Base-by-base conservation (phyloP, 176 grass and related monocot species). In the Eleusine coracana region DNA sequence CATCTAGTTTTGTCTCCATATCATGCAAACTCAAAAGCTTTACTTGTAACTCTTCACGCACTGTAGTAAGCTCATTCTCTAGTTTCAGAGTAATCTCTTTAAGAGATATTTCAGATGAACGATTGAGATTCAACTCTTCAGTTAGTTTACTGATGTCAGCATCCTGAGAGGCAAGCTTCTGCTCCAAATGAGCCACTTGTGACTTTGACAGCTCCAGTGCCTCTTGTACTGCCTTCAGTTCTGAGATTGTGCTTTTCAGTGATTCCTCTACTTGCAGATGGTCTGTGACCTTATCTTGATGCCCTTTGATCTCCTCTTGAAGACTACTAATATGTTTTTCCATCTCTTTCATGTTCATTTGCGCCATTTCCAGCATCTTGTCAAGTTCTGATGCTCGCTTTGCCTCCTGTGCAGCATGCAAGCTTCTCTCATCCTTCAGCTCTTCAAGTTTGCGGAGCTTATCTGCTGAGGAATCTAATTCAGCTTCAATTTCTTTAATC, bases 311-410 rank as follows among this genome's bases (percentile, higher is more conserved):
- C 73, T 91, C 88, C 71, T 93, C 80, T 74, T 93, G 84, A 78
- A 93, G 85, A 84, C 65, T 86, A 83, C 66, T 69, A 60, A 92
- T 92, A 48, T 93, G 77, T 48, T 46, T 71, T 91, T 98, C 90
- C 84, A 91, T 87, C 46, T 95, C 90, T 82, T 95, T 98, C 74
- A 77, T 83, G 82, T 91, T 90, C 15, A 34, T 73, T 40, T 88
- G 85, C 60, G 84, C 82, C 49, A 52, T 18, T 88, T 95, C 90
- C 27, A 98, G 89, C 84, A 86, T 90, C 80, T 91, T 90, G 58
- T 92, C 89, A 83, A 93, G 82, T 86, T 95, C 91, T 49, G 89
- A 82, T 23, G 72, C 86, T 83, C 84, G 93, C 83, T 93, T 95
- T 0, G 82, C 89, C 83, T 98, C 91, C 68, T 87, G 73, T 17